These are phyloP conservation scores for Saccharomycopsis selenospora DNA, from an alignment of 805 yeast genomes.

Conservation along the genomic window DNA sequence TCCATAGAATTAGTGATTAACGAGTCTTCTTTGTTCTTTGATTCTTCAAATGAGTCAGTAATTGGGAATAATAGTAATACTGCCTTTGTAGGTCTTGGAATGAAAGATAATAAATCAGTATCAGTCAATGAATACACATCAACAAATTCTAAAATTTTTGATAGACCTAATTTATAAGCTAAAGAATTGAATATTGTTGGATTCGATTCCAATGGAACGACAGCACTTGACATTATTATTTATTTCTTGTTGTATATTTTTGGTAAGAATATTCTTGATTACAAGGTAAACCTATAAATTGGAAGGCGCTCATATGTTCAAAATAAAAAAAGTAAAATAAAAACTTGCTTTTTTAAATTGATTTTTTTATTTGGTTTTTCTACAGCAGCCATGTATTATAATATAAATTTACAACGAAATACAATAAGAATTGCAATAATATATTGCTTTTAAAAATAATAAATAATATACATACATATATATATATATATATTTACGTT, in stretches of 20 bases:
- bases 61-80: slow-evolving; percentile 79
- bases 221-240: slow-evolving; percentile 29
- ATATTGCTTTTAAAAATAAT: no score
- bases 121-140: slow-evolving; percentile 86
- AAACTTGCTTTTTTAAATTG: background rate
- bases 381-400: background rate
- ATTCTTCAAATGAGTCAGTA: slow-evolving; percentile 50
- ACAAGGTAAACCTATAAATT: background rate
- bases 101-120: slow-evolving; percentile 66
- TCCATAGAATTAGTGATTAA: slow-evolving; percentile 23
- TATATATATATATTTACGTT: no score
- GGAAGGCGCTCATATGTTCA: background rate
- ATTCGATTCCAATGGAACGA: slow-evolving; percentile 84
- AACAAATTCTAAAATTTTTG: slow-evolving; percentile 51
- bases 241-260: background rate
- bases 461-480: no score
- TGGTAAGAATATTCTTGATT: background rate
- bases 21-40: slow-evolving; percentile 37
- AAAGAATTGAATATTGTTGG: slow-evolving; percentile 75
- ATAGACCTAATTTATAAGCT: slow-evolving; percentile 61
- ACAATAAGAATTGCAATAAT: no score
- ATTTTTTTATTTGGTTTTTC: background rate
- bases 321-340: background rate
- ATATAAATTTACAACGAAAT: no score
- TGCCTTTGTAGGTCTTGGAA: slow-evolving; percentile 76